These are phyloP conservation scores for Pythium sukuiense DNA, from an alignment of 352 stramenopile species.

Conservation along the genomic window DNA sequence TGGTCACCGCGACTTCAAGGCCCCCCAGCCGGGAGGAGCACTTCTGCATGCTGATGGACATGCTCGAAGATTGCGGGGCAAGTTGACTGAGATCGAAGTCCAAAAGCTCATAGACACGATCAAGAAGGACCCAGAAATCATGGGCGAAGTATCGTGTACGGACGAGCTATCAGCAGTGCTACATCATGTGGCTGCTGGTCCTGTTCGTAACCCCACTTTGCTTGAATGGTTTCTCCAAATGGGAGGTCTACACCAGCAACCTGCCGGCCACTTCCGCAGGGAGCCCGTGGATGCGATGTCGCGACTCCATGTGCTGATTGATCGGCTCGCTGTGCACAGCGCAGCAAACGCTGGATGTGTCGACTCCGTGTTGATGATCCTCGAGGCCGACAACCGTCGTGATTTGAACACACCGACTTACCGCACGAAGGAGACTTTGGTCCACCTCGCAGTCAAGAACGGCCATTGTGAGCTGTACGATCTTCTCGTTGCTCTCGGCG, in stretches of 20 bases:
- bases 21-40: conserved; percentile 6
- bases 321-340: conserved; percentile 3
- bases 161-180: conserved; percentile 6
- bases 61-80: conserved; percentile 19
- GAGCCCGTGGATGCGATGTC: not conserved
- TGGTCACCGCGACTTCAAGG: conserved; percentile 16
- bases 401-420: conserved; percentile 9
- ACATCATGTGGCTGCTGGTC: conserved; percentile 34
- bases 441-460: conserved; percentile 1
- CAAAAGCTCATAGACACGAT: conserved; percentile 15
- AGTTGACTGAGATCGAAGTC: conserved; percentile 1
- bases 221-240: conserved; percentile 40
- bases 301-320: not conserved
- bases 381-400: not conserved
- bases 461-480: conserved; percentile 1
- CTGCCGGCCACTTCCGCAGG: not conserved
- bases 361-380: not conserved
- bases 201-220: conserved; percentile 24
- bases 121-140: not conserved
- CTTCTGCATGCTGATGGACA: conserved; percentile 25
- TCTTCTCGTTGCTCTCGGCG: conserved; percentile 1
- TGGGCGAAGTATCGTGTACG: not conserved
- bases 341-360: not conserved
- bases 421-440: not conserved
- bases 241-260: conserved; percentile 6